Evolutionary conservation across 108 stramenopile genomes (phyloP).

Genomic region (Mediolabrus comicus): DNA sequence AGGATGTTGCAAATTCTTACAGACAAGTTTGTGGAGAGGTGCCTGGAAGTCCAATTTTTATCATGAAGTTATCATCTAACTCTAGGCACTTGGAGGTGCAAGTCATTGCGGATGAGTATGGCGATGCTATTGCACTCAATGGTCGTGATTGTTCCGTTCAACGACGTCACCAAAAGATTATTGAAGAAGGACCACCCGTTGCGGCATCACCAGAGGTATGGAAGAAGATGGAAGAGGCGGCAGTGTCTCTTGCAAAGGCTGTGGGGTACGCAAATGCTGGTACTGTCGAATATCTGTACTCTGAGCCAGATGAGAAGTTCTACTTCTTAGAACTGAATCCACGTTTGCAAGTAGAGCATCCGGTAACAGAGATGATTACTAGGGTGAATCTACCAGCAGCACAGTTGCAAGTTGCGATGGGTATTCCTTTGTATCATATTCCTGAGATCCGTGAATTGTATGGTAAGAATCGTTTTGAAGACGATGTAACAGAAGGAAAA

Average conservation of each 20-base stretch:
- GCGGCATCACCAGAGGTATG: constrained; percentile 93
- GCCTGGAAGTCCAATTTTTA: constrained; percentile 97
- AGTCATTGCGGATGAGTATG: constrained; percentile 96
- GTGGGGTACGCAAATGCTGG: constrained; percentile 98
- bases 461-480: constrained; percentile 85
- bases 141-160: constrained; percentile 99
- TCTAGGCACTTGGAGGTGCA: constrained; percentile 99
- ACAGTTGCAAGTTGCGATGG: constrained; percentile 99
- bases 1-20: constrained; percentile 88
- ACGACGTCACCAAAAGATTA: constrained; percentile 97
- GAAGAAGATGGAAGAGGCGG: constrained; percentile 96
- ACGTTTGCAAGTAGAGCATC: constrained; percentile 98
- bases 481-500: constrained; percentile 58
- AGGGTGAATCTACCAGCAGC: constrained; percentile 95
- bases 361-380: constrained; percentile 99
- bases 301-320: constrained; percentile 88
- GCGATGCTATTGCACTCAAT: constrained; percentile 96
- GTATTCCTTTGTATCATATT: constrained; percentile 95
- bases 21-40: constrained; percentile 98
- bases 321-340: constrained; percentile 99
- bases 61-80: constrained; percentile 90
- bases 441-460: constrained; percentile 95
- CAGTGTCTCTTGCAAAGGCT: constrained; percentile 95
- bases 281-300: constrained; percentile 99
- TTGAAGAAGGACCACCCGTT: constrained; percentile 98